Base-by-base conservation (phyloP, 106 monocot species). In the Narthecium ossifragum region DNA sequence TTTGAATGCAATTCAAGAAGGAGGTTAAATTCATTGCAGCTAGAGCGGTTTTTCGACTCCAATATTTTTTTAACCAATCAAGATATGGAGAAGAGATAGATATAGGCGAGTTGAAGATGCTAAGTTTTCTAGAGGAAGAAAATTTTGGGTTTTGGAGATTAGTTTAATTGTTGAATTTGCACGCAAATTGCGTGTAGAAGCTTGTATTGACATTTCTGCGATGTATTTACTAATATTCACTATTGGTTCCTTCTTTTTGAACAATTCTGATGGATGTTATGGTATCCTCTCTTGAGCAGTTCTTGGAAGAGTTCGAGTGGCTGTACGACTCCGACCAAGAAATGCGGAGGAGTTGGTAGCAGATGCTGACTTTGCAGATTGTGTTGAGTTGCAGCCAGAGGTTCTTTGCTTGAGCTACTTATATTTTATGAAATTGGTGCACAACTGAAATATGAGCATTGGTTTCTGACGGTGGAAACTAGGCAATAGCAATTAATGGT, bases 311-410 rank as follows among this genome's bases (percentile, higher is more conserved):
- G 96, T 96, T n/a, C 71, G 90, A 70, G 96, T 90, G 28, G 90
- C 90, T 63, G 80, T 96, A 55, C 80, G 96, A 50, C 78, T 96
- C 41, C 83, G 96, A n/a, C 90, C 96, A 63, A 63, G 78, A 58
- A 96, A 90, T 81, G 71, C 75, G 30, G 96, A 89, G 36, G 96
- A 96, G 65, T 73, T 71, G 55, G 71, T 67, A 39, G 75, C 86
- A 58, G 96, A 96, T 86, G 86, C 90, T 57, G 96, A 96, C 74
- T 96, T 96, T 74, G 90, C 86, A 30, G 96, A 96, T 63, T 96
- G 90, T 79, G 96, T 96, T 65, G 96, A 96, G 68, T 66, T 96
- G 62, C 96, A 78, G 64, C 86, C 96, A 39, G 96, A 96, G 90
- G 96, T 96, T 63, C 18, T 17, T n/a, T 20, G 1, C 25, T 32